A percentile compares a stretch with the other conserved stretches of the same genome.
These are phyloP conservation scores for Candida railenensis DNA, from an alignment of 805 yeast genomes.

Conservation along the genomic window DNA sequence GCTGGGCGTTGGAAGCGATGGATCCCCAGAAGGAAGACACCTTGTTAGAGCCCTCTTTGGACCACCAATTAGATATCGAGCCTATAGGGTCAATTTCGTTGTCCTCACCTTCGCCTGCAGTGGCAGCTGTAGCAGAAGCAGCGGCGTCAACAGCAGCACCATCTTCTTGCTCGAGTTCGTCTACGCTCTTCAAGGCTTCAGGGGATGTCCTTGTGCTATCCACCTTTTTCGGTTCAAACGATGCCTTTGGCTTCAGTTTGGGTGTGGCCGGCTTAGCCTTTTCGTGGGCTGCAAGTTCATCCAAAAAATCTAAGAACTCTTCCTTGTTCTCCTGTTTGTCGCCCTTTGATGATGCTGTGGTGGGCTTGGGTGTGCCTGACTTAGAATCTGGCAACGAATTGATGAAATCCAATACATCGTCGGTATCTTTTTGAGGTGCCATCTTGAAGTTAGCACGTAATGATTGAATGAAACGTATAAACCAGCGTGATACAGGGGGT, in stretches of 20 bases:
- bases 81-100: constrained; percentile 55
- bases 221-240: constrained; percentile 34
- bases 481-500: no score
- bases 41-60: constrained; percentile 61
- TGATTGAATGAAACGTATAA: no score
- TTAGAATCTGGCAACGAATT: constrained; percentile 72
- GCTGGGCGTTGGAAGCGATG: constrained; percentile 52
- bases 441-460: constrained; percentile 1
- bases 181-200: constrained; percentile 9
- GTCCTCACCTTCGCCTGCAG: constrained; percentile 1
- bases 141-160: neutral
- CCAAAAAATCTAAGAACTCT: constrained; percentile 56
- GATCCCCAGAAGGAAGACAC: constrained; percentile 70
- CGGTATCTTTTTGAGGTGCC: constrained; percentile 48
- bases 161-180: constrained; percentile 4
- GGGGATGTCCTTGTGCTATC: constrained; percentile 16
- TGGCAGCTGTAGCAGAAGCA: neutral
- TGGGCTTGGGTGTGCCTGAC: constrained; percentile 28
- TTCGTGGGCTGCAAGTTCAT: constrained; percentile 69
- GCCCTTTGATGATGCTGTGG: constrained; percentile 13
- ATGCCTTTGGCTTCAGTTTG: constrained; percentile 7
- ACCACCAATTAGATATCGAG: constrained; percentile 74
- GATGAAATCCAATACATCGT: constrained; percentile 76
- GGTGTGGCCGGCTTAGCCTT: constrained; percentile 22
- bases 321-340: constrained; percentile 26